A percentile compares a stretch with the other conserved stretches of the same genome.
phyloP scores from a whole-genome alignment of 441 rosid genomes.

The Bocquillonia castaneifolia region DNA sequence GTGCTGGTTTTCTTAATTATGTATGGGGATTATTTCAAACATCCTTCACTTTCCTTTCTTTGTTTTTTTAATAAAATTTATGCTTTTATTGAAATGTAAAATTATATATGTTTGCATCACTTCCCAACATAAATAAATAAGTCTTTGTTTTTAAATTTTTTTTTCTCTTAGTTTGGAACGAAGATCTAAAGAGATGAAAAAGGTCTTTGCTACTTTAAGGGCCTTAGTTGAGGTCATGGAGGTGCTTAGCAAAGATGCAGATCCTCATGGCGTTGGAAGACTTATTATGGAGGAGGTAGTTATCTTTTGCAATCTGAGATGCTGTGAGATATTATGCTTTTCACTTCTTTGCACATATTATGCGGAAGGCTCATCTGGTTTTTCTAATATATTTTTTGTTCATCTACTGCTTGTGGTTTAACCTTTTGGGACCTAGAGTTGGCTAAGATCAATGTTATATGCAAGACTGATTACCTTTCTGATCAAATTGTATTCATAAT shows the following conservation, averaged over 20 bases:
- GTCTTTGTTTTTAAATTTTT: not conserved
- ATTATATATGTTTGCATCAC: not conserved
- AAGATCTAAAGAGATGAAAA: conserved; percentile 60
- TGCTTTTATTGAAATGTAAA: not conserved
- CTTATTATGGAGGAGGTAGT: conserved; percentile 82
- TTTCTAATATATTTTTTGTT: not conserved
- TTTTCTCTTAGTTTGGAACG: conserved; percentile 33
- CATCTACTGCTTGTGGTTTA: not conserved
- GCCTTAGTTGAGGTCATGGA: conserved; percentile 93
- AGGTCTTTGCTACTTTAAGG: conserved; percentile 77
- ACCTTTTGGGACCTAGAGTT: not conserved
- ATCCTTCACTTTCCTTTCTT: not conserved
- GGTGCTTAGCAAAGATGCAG: conserved; percentile 85
- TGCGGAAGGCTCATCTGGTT: not conserved
- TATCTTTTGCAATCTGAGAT: not conserved
- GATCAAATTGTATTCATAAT: not conserved
- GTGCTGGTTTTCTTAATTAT: not conserved
- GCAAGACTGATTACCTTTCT: not conserved
- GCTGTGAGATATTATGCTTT: not conserved
- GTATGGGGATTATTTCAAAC: not conserved
- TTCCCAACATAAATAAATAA: not conserved
- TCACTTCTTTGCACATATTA: not conserved
- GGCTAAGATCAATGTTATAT: not conserved
- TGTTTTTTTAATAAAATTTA: not conserved
- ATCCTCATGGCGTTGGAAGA: conserved; percentile 85